These are phyloP conservation scores for Pichia sp. DNA, from an alignment of 1,139 yeast species.

Conservation along the genomic window DNA sequence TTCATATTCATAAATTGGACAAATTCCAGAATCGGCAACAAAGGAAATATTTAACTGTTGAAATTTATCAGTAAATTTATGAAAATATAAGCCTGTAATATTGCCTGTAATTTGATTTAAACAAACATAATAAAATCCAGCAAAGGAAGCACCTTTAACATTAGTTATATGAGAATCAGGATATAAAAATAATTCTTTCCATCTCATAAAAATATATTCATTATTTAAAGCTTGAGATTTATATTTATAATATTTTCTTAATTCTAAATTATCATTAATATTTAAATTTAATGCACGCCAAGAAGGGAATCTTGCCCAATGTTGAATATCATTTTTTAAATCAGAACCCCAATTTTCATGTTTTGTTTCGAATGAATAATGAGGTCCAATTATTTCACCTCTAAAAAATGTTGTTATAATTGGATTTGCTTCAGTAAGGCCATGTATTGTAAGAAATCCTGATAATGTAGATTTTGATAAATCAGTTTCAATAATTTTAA, in stretches of 20 bases:
- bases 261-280: constrained; percentile 1
- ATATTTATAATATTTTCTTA: no score
- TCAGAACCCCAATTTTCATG: constrained; percentile 53
- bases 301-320: constrained; percentile 75
- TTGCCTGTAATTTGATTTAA: constrained; percentile 72
- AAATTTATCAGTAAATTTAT: constrained; percentile 66
- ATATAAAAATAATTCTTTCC: constrained; percentile 85
- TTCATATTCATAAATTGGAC: constrained; percentile 33
- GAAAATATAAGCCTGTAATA: constrained; percentile 76
- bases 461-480: constrained; percentile 53
- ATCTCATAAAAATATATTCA: constrained; percentile 74
- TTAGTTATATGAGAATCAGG: constrained; percentile 70
- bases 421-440: constrained; percentile 71
- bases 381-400: constrained; percentile 75
- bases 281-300: constrained; percentile 39
- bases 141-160: constrained; percentile 79
- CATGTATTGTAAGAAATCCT: constrained; percentile 76
- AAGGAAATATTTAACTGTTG: constrained; percentile 58
- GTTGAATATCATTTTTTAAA: constrained; percentile 67
- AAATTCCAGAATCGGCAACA: constrained; percentile 35
- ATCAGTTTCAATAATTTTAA: constrained; percentile 68
- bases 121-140: constrained; percentile 85
- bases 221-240: constrained; percentile 28
- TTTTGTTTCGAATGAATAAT: constrained; percentile 41
- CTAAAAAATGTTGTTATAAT: constrained; percentile 81